Evolutionary conservation across 805 yeast genomes (phyloP), one percentile per base, ranked within the genome.

Genomic region (Hanseniaspora pseudoguilliermondii): DNA sequence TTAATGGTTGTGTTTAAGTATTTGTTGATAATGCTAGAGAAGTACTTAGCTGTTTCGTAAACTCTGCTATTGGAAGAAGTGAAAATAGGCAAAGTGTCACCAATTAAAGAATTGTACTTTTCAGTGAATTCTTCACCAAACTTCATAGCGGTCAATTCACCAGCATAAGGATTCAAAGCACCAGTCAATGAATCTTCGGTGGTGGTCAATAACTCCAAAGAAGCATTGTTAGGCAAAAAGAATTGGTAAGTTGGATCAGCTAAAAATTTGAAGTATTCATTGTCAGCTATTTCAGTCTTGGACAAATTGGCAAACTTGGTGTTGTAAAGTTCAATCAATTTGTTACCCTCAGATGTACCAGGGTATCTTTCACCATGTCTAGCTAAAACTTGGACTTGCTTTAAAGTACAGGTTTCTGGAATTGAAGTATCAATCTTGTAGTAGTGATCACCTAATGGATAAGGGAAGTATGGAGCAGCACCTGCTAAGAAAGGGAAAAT

Each of bases 291-390:
- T 47, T 59, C 61, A 39, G 57, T 57, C 21, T 61, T 60, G 43
- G 64, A 65, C 61, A 81, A 68, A 57, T 71, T 71, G 5, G 65
- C 61, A 43, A 51, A 34, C 38, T 51, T 51, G 16, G 20, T 44
- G 18, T 51, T 35, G 44, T 43, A 51, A n/a, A 51, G 38, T 18
- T 21, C 15, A 11, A 51, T 43, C 2, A 51, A 8, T 20, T 51
- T 35, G 6, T 43, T 43, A 25, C 65, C 69, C 3, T 73, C 69
- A n/a, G 71, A 69, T 2, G 61, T 66, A 3, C 84, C 76, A 3
- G 87, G 88, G 63, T 73, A 84, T 60, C 95, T 72, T 66, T 86
- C 93, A 21, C 91, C 95, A 64, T 87, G 95, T 63, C 95, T 76
- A 61, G 82, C 80, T 52, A 84, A 69, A 23, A 84, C 68, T 60